A percentile compares a stretch with the other conserved stretches of the same genome.
phyloP scores from a whole-genome alignment of 2,329 filamentous ascomycete genomes.

The Colletotrichum scovillei region DNA sequence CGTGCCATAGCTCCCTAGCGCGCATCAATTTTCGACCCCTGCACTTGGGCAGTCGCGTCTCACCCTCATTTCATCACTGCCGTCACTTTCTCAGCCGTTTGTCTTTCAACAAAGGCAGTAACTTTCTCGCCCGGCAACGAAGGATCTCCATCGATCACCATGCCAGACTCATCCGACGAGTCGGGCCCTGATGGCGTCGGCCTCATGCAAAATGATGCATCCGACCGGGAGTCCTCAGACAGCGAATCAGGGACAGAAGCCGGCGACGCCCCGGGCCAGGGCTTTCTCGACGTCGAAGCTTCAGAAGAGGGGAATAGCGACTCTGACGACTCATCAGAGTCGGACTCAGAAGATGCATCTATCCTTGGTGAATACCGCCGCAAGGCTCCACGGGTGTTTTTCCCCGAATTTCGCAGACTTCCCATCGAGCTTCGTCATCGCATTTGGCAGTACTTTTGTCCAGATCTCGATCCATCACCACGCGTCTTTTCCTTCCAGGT shows the following conservation, averaged over 20 bases:
- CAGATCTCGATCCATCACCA: slow-evolving; percentile 40
- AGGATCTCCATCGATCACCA: neutral
- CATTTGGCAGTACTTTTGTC: slow-evolving; percentile 48
- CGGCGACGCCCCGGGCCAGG: neutral
- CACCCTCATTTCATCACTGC: neutral
- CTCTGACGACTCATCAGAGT: slow-evolving; percentile 44
- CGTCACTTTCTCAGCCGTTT: neutral
- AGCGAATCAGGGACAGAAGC: slow-evolving; percentile 16
- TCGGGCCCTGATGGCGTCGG: slow-evolving; percentile 23
- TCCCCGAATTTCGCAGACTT: slow-evolving; percentile 42
- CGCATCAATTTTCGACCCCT: slow-evolving; percentile 5
- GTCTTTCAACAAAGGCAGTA: neutral
- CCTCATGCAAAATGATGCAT: slow-evolving; percentile 28
- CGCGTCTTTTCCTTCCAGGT: slow-evolving; percentile 45
- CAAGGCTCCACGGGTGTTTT: slow-evolving; percentile 29
- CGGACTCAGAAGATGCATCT: slow-evolving; percentile 17
- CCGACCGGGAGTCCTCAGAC: slow-evolving; percentile 15
- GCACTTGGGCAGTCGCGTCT: slow-evolving; percentile 11
- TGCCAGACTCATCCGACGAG: slow-evolving; percentile 31
- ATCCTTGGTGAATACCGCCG: slow-evolving; percentile 1
- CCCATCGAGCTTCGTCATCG: slow-evolving; percentile 48
- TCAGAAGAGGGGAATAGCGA: slow-evolving; percentile 34
- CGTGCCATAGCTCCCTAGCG: neutral
- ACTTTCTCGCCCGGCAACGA: neutral
- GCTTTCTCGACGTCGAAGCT: slow-evolving; percentile 31